phyloP scores from a whole-genome alignment of 805 yeast species.

The Starmera amethionina region DNA sequence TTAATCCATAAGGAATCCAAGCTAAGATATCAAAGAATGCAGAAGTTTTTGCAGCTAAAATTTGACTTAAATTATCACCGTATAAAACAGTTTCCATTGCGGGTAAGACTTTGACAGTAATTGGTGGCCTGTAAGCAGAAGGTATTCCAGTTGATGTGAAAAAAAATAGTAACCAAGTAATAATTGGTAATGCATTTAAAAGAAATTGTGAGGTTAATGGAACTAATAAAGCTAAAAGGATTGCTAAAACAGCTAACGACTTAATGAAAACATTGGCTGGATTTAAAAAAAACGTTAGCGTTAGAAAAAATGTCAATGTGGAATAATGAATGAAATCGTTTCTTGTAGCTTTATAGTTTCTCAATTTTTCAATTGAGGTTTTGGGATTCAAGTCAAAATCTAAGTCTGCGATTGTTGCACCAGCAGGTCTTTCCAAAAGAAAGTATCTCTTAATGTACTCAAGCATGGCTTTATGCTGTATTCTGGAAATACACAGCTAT shows the following conservation, averaged over 20 bases:
- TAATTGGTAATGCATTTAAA: conserved; percentile 71
- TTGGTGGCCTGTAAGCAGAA: conserved; percentile 71
- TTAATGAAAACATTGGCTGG: conserved; percentile 41
- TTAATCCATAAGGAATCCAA: conserved; percentile 90
- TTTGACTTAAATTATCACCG: conserved; percentile 82
- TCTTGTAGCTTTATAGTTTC: conserved; percentile 30
- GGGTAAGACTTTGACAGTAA: conserved; percentile 79
- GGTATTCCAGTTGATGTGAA: conserved; percentile 73
- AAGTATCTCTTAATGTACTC: conserved; percentile 39
- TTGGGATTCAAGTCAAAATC: conserved; percentile 38
- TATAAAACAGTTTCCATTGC: conserved; percentile 86
- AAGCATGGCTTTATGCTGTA: conserved; percentile 5
- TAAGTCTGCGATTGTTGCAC: conserved; percentile 39
- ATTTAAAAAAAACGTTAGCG: conserved; percentile 47
- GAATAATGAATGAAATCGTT: conserved; percentile 45
- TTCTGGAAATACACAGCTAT: too few species aligned
- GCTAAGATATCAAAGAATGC: conserved; percentile 72
- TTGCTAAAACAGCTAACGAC: conserved; percentile 23
- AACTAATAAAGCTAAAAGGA: conserved; percentile 39
- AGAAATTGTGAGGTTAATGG: conserved; percentile 83
- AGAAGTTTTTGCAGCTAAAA: conserved; percentile 64
- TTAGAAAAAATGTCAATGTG: conserved; percentile 39
- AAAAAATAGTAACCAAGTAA: conserved; percentile 78
- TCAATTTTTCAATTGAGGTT: conserved; percentile 30
- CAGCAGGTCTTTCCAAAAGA: conserved; percentile 42